Evolutionary conservation across 2,329 filamentous ascomycete species (phyloP), one percentile per base, ranked within the genome.

Genomic region (Metarhizium robertsii): DNA sequence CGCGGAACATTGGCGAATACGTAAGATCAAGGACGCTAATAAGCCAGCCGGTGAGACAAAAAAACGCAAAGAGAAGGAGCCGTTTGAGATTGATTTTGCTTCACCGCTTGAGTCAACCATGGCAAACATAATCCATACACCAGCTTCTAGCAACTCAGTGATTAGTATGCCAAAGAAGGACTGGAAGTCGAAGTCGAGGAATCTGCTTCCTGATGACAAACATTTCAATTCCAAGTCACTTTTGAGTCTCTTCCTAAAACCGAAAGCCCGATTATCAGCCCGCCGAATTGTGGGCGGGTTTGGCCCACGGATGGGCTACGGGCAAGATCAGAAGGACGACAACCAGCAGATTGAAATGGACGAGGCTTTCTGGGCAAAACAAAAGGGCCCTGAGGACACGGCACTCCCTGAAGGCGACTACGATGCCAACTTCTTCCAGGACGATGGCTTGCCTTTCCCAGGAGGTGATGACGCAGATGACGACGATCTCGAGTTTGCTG

Each of bases 1-100:
- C 51, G 92, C 94, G n/a, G 94, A 97, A 69, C 94, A 99, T 71
- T 99, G 94, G 94, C 87, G 92, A 62, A 97, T 99, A 67, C 83
- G 89, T 59, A 90, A 91, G 66, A 94, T 99, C 70, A 97, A 97
- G 66, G 84, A 86, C 60, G 74, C 79, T 65, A 80, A 77, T 64
- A 91, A 92, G 70, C 78, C 83, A 7, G 75, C 80, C 8, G 76
- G 81, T 14, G 71, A 73, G 53, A 80, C 70, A 65, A 85, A 81
- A 60, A 83, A 85, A 64, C 83, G 91, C 60, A 97, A 96, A 71
- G 94, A 97, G 70, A 99, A 96, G 71, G 92, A 96, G 67, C 87
- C 89, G 0, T 99, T 99, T 66, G 88, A 94, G 66, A 95, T 99
- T 59, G 88, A 97, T 70, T 99, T 99, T 67, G 73, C 79, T 8